phyloP scores from a whole-genome alignment of 2,329 filamentous ascomycete genomes.

The Paradendryphiella salina region DNA sequence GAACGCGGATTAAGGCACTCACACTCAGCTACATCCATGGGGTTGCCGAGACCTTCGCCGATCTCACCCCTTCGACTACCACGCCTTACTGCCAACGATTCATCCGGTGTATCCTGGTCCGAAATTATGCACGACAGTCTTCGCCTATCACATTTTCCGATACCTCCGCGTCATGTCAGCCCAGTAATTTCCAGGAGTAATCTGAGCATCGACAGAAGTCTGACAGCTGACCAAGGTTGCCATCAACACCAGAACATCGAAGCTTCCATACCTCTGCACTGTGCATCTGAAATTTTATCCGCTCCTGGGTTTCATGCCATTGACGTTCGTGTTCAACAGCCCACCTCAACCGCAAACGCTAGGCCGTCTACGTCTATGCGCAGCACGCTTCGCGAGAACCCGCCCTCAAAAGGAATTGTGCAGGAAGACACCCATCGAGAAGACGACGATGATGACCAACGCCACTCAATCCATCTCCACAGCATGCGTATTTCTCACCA shows the following conservation, averaged over 20 bases:
- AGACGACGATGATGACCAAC: slow-evolving; percentile 21
- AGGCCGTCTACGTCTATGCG: slow-evolving; percentile 22
- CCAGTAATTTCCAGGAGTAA: slow-evolving; percentile 17
- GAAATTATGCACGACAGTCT: slow-evolving; percentile 36
- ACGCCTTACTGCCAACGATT: slow-evolving; percentile 30
- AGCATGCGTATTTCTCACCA: slow-evolving; percentile 53
- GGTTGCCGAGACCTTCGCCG: slow-evolving; percentile 26
- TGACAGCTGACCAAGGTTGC: neutral
- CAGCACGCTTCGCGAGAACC: slow-evolving; percentile 14
- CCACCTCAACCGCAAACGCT: slow-evolving; percentile 19
- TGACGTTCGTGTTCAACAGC: slow-evolving; percentile 28
- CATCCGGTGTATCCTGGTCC: slow-evolving; percentile 33
- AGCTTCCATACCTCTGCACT: neutral
- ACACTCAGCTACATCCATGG: slow-evolving; percentile 37
- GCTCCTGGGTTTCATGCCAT: slow-evolving; percentile 6
- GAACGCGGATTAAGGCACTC: slow-evolving; percentile 34
- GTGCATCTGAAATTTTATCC: neutral
- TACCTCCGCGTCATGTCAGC: slow-evolving; percentile 19
- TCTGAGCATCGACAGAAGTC: neutral
- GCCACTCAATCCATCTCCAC: slow-evolving; percentile 47
- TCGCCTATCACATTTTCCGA: slow-evolving; percentile 35
- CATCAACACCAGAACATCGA: neutral
- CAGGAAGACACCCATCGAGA: slow-evolving; percentile 1
- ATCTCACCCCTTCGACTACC: slow-evolving; percentile 36
- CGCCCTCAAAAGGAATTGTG: neutral